Conservation (phyloP, 768 basidiomycete species). For the Leucosporidium scottii region DNA sequence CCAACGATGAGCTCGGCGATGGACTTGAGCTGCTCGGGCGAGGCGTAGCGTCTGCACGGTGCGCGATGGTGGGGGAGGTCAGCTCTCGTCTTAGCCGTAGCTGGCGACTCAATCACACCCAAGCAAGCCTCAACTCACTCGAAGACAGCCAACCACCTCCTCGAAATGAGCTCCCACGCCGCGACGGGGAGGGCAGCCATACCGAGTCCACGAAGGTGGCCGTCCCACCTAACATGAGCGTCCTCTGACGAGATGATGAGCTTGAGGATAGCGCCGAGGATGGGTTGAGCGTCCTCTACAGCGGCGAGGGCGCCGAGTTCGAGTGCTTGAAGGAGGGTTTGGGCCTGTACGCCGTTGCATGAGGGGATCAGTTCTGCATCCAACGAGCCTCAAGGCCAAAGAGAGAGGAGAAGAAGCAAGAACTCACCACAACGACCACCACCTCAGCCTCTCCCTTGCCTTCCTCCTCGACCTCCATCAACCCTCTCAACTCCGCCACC, state of each 20-base stretch:
- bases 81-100: too few relatives aligned
- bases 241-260: not conserved
- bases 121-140: too few relatives aligned
- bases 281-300: not conserved
- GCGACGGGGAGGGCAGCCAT: not conserved
- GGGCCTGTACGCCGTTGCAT: not conserved
- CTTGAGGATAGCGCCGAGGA: not conserved
- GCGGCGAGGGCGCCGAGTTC: not conserved
- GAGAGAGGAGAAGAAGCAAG: too few relatives aligned
- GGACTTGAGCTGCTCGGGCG: not conserved
- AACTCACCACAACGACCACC: slow-evolving; percentile 16
- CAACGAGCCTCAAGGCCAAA: too few relatives aligned
- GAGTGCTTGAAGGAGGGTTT: slow-evolving; percentile 16
- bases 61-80: too few relatives aligned
- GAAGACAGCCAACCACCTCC: slow-evolving; percentile 11
- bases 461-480: slow-evolving; percentile 10
- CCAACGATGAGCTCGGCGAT: not conserved
- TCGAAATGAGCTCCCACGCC: slow-evolving; percentile 19
- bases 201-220: not conserved
- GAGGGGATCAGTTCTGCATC: too few relatives aligned
- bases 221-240: not conserved
- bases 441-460: not conserved
- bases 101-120: too few relatives aligned
- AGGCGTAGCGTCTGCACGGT: not conserved
- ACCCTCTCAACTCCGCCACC: not conserved